phyloP scores from a whole-genome alignment of 331 rosid species.

The Ulmus americana region DNA sequence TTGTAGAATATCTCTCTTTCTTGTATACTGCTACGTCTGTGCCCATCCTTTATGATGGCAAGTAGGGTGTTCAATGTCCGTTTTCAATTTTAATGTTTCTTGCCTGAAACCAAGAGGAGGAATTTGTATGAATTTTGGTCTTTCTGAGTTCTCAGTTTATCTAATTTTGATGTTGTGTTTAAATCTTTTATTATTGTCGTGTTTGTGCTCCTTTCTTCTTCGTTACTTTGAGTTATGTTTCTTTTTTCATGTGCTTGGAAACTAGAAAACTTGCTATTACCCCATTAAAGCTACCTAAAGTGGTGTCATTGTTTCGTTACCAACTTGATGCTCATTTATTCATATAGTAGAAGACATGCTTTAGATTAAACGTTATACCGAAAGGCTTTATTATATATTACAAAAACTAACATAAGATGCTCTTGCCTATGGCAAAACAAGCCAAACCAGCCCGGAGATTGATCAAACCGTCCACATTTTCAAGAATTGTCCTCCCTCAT shows the following conservation, averaged over 20 bases:
- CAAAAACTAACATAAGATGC: not conserved
- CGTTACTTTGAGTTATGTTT: no score
- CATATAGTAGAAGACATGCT: no score
- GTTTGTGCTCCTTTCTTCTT: no score
- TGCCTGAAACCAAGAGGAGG: constrained; percentile 15
- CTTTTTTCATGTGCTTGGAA: no score
- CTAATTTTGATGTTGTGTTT: no score
- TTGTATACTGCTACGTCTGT: not conserved
- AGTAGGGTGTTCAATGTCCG: not conserved
- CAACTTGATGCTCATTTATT: no score
- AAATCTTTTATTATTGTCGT: no score
- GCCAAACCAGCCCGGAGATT: not conserved
- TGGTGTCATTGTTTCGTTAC: no score
- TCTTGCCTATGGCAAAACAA: not conserved
- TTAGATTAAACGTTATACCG: no score
- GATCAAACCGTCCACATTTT: constrained; percentile 11
- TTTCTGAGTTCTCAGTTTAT: not conserved
- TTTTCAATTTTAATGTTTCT: not conserved
- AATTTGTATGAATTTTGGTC: not conserved
- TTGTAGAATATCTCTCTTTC: not conserved
- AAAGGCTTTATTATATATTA: not conserved
- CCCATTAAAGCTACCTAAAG: no score
- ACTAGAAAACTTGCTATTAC: no score
- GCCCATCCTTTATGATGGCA: constrained; percentile 2
- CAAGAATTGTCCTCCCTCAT: constrained; percentile 28